Base-by-base conservation (phyloP, 108 stramenopile species). In the Stephanodiscus minutulus region DNA sequence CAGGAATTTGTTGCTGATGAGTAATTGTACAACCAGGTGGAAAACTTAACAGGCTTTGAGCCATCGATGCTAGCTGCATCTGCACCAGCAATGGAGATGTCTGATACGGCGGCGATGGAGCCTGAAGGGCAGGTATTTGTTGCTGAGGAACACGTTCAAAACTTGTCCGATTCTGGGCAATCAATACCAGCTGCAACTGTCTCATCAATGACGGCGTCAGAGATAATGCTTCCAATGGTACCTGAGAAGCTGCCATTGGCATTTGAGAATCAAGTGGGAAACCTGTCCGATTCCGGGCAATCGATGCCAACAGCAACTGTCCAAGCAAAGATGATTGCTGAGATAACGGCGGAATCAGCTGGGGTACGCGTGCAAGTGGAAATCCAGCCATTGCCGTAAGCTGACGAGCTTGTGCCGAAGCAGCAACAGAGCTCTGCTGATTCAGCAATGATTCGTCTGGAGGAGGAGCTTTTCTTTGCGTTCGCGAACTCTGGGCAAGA, bases 261-360 rank as follows among this genome's bases (percentile, higher is more conserved):
- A 57, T 33, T 15, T 1, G 28, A n/a, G 25, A 10, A 57, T 33
- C 25, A 13, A 9, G 9, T 57, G 20, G 24, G 25, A 55, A 25
- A 25, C 54, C 24, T 25, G 22, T 21, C 54, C 20, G 22, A 3
- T 3, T 25, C 29, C 15, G 56, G 15, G 56, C 21, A 15, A 57
- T 11, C 31, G 5, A 27, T 31, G 31, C 28, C n/a, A n/a, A n/a
- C n/a, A n/a, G n/a, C n/a, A n/a, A n/a, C 31, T 4, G 29, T 33
- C 29, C 56, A 27, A 57, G 1, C 56, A 57, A 57, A 6, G 28
- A 31, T 57, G 56, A n/a, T 0, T 57, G 56, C 12, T 29, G 56
- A 13, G 27, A 2, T 57, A 7, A 29, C 29, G 56, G 29, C 10
- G 56, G 29, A 1, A 13, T 15, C 29, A 31, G 56, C 29, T 22